Conservation (phyloP, 2,329 filamentous ascomycete species). For the Aquanectria penicillioides region DNA sequence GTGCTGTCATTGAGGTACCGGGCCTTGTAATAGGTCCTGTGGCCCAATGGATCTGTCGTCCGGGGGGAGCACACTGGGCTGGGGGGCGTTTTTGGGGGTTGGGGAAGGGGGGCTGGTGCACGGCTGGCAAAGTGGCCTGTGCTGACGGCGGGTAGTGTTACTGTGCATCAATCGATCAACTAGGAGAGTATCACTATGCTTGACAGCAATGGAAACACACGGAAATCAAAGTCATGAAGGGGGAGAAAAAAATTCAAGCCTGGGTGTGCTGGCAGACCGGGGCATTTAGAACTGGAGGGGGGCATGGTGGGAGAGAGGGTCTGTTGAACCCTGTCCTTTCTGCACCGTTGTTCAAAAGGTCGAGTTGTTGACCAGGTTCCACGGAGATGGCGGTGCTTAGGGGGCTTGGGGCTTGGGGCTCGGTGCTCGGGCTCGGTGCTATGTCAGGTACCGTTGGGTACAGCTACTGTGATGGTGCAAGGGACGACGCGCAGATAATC, state of each 20-base stretch:
- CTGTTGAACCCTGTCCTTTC: slow-evolving; percentile 9
- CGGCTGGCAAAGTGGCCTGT: slow-evolving; percentile 22
- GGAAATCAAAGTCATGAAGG: not conserved
- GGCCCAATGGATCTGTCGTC: slow-evolving; percentile 7
- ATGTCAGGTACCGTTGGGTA: slow-evolving; percentile 23
- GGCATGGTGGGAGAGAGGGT: not conserved
- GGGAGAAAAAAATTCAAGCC: not conserved
- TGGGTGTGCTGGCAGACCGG: slow-evolving; percentile 6
- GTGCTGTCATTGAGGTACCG: slow-evolving; percentile 5
- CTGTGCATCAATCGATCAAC: not conserved
- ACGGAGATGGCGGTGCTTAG: not conserved
- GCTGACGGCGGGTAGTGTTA: slow-evolving; percentile 17
- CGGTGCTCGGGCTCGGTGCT: not conserved
- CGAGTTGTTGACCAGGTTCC: slow-evolving; percentile 13
- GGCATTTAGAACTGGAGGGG: slow-evolving; percentile 19
- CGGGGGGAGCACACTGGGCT: slow-evolving; percentile 13
- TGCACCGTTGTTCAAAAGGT: slow-evolving; percentile 13
- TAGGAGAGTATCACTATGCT: not conserved
- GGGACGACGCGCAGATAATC: slow-evolving; percentile 5
- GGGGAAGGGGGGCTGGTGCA: slow-evolving; percentile 12
- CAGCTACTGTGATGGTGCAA: slow-evolving; percentile 17
- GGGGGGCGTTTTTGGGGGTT: slow-evolving; percentile 22
- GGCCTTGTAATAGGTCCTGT: too few species aligned
- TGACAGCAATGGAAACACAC: not conserved
- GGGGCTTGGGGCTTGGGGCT: not conserved